Conservation (phyloP, 164 flowering plant species). For the Chimonanthus salicifolius region DNA sequence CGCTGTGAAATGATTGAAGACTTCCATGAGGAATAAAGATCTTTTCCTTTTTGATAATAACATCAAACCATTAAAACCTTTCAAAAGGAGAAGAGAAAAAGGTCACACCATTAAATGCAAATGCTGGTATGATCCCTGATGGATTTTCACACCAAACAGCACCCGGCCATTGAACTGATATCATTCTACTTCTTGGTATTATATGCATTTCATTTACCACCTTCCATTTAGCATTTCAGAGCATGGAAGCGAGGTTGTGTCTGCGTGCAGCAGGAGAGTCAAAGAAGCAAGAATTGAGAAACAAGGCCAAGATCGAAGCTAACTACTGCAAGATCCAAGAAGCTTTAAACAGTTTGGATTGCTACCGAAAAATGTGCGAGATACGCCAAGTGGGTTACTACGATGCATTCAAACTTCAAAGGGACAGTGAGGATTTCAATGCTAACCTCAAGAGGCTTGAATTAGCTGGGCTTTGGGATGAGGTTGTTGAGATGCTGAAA, state of each 20-base stretch:
- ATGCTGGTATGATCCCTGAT: no score
- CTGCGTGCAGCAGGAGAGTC: slow-evolving; percentile 63
- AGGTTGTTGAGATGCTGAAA: slow-evolving; percentile 60
- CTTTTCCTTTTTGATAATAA: no score
- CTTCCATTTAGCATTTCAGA: slow-evolving; percentile 33
- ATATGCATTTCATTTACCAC: neutral
- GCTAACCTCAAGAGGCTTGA: slow-evolving; percentile 64
- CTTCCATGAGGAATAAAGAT: no score
- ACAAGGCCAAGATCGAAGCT: slow-evolving; percentile 31
- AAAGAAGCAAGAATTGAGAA: slow-evolving; percentile 43
- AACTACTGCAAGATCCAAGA: slow-evolving; percentile 35
- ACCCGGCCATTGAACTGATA: neutral
- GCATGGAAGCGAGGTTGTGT: slow-evolving; percentile 55
- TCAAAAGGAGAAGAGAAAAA: no score
- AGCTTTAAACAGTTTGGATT: slow-evolving; percentile 21
- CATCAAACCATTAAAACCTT: no score
- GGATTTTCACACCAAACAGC: neutral
- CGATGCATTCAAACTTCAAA: slow-evolving; percentile 61
- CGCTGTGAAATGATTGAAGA: no score
- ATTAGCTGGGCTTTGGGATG: slow-evolving; percentile 75
- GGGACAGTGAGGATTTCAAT: slow-evolving; percentile 37
- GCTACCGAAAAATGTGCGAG: slow-evolving; percentile 36
- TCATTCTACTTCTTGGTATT: neutral
- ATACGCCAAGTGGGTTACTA: slow-evolving; percentile 46
- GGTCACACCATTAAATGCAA: no score